Evolutionary conservation across 2,329 filamentous ascomycete species (phyloP).

Genomic region (Achaetomium macrosporum): DNA sequence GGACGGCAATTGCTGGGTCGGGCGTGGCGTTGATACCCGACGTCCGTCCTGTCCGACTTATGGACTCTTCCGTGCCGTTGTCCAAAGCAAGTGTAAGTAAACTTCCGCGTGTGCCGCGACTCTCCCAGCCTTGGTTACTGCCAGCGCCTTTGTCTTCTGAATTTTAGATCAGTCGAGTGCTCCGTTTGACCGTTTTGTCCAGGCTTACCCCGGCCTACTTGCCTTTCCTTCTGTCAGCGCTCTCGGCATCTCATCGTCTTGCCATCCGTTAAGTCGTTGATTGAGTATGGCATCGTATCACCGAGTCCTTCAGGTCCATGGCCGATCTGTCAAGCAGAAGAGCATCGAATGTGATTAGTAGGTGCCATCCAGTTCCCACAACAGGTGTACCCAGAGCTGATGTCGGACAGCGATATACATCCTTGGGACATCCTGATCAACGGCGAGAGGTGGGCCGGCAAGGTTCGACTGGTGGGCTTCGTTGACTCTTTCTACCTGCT

Average conservation of each 20-base stretch:
- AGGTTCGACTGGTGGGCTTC: conserved; percentile 31
- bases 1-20: not conserved
- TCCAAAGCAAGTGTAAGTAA: no score
- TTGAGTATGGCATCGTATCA: conserved; percentile 31
- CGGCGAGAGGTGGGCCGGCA: conserved; percentile 29
- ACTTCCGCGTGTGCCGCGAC: no score
- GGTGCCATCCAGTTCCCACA: not conserved
- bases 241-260: not conserved
- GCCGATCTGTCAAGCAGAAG: conserved; percentile 28
- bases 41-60: not conserved
- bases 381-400: not conserved
- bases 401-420: conserved; percentile 27
- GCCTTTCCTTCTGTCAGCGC: no score
- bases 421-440: conserved; percentile 32
- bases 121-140: no score
- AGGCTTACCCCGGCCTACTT: no score
- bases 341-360: conserved; percentile 30
- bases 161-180: no score
- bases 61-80: no score
- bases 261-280: not conserved
- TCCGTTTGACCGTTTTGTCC: no score
- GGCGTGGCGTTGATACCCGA: not conserved
- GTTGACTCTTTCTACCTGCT: conserved; percentile 32
- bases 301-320: conserved; percentile 29
- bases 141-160: no score